Evolutionary conservation across 768 basidiomycete genomes (phyloP).

Genomic region (Hortiboletus campestris): DNA sequence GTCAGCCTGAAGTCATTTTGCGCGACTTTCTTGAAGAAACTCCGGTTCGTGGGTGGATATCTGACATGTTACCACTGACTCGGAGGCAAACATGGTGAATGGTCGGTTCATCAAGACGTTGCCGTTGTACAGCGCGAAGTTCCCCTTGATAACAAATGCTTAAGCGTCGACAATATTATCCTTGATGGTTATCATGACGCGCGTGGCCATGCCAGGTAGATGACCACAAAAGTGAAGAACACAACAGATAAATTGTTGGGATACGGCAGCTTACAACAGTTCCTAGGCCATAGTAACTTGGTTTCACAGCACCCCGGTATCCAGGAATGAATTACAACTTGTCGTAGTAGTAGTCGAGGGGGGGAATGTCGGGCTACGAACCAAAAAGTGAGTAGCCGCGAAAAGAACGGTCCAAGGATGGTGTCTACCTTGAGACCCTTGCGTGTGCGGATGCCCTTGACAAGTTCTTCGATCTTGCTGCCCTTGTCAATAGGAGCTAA

Average conservation of each 20-base stretch:
- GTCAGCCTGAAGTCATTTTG: not conserved
- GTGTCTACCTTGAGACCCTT: constrained; percentile 87
- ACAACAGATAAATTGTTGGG: constrained; percentile 15
- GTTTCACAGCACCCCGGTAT: constrained; percentile 5
- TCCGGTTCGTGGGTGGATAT: not conserved
- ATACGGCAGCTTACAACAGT: constrained; percentile 21
- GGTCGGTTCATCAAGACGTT: not conserved
- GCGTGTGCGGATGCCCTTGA: constrained; percentile 76
- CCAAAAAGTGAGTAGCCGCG: constrained; percentile 11
- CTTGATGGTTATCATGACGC: not conserved
- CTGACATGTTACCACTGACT: not conserved
- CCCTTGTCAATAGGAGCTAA: constrained; percentile 82
- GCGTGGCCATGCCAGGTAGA: not conserved
- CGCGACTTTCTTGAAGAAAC: not conserved
- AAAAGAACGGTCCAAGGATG: not conserved
- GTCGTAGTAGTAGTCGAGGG: constrained; percentile 91
- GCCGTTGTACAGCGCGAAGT: too few species aligned
- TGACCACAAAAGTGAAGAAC: constrained; percentile 2
- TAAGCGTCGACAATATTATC: not conserved
- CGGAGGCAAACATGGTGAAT: not conserved
- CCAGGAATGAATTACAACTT: constrained; percentile 56
- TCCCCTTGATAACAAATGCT: not conserved
- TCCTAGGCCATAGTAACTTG: not conserved
- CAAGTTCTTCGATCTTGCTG: constrained; percentile 85
- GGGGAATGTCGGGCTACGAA: constrained; percentile 77